These are phyloP conservation scores for Pinus albicaulis DNA, from an alignment of 75 land plant species.

Conservation along the genomic window DNA sequence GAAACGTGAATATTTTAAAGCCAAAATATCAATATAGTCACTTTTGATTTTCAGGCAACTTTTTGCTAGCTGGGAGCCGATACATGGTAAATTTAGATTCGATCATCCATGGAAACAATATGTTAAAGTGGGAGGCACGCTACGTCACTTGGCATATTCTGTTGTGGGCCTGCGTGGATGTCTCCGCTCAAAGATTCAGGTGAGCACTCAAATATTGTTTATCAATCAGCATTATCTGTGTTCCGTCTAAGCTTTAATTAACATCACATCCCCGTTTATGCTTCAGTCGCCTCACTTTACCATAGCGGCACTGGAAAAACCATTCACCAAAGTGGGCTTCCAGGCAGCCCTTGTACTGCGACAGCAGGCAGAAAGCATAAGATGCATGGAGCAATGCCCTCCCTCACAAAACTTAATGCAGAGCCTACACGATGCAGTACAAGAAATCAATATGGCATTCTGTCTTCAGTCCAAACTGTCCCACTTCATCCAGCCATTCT, in stretches of 20 bases:
- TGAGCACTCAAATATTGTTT: not conserved
- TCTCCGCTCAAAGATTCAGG: constrained; percentile 54
- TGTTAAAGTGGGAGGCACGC: constrained; percentile 43
- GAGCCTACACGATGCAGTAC: constrained; percentile 16
- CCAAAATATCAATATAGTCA: not conserved
- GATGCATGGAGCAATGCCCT: constrained; percentile 21
- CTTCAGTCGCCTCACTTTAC: not conserved
- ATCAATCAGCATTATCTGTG: not conserved
- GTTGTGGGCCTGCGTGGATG: constrained; percentile 47
- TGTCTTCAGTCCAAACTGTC: not conserved
- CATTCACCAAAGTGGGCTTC: constrained; percentile 16
- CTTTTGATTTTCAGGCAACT: constrained; percentile 42
- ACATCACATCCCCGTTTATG: not conserved
- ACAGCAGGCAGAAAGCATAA: constrained; percentile 37
- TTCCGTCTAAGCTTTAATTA: not conserved
- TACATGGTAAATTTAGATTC: constrained; percentile 61
- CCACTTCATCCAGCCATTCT: not conserved
- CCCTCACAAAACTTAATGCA: not conserved
- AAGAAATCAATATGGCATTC: constrained; percentile 5
- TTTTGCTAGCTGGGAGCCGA: constrained; percentile 80
- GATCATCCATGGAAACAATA: constrained; percentile 64
- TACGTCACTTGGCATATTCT: constrained; percentile 60
- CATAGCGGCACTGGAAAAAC: constrained; percentile 18
- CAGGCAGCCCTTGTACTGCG: constrained; percentile 18
- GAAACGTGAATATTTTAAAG: too few relatives aligned